Evolutionary conservation across 2,329 filamentous ascomycete genomes (phyloP), one percentile per base, ranked within the genome.

Genomic region (Cyanodermella asteris): DNA sequence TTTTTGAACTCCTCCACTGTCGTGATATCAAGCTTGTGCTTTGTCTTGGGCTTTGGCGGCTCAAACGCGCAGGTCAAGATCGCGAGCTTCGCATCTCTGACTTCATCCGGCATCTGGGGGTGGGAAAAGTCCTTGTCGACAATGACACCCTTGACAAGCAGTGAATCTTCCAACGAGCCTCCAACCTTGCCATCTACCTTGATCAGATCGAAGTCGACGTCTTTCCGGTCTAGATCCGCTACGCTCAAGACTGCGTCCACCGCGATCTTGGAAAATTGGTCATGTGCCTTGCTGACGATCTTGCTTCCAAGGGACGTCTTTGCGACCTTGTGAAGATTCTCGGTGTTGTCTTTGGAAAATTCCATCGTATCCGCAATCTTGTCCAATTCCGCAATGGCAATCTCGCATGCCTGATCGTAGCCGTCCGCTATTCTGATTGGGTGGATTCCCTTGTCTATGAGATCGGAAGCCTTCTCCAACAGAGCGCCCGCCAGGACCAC

Each of bases 41-140:
- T 97, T 23, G 87, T 97, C 68, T 97, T 97, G 38, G 87, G 87
- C 64, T 97, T 97, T 25, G 87, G 87, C 16, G 87, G 87, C 58
- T 97, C 87, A 46, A 97, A 97, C 4, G 87, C 81, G 50, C 87
- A 97, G 25, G 87, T 97, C 31, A 97, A 59, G 42, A 97, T 97
- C 38, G 87, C 87, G 44, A 97, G 71, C 61, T 93, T 94, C 45
- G 87, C 90, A 52, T 97, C 81, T 40, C 61, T 66, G 35, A 97
- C 84, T 53, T 93, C 81, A 25, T 75, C 77, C 7, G 87, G 87
- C 87, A 97, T 97, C 56, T 97, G 87, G 8, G 87, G 87, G 51
- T 97, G 87, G 18, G 87, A 94, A 52, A 97, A 97, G 56, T 97
- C 90, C 61, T 97, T 97, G 66, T 97, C 87, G 49, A 97, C 67